A percentile compares a stretch with the other conserved stretches of the same genome.
phyloP scores from a whole-genome alignment of 768 basidiomycete species.

The Dentipellis sp. region DNA sequence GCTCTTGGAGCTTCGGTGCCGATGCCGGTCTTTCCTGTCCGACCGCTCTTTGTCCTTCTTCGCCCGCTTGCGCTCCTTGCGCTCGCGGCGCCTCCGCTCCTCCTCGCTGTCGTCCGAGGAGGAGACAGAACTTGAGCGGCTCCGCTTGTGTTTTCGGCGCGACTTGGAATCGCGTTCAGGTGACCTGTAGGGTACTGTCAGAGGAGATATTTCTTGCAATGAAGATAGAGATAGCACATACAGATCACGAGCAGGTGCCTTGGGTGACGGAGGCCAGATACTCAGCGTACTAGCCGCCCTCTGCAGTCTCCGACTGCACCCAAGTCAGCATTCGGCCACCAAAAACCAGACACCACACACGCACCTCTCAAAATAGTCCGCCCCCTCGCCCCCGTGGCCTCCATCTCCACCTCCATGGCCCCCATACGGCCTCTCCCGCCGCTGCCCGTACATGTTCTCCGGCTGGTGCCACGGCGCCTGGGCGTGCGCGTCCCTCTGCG shows the following conservation, averaged over 20 bases:
- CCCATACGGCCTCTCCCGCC: slow-evolving; percentile 19
- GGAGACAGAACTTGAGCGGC: slow-evolving; percentile 34
- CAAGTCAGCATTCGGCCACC: neutral
- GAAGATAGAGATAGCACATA: slow-evolving; percentile 25
- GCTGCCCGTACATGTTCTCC: slow-evolving; percentile 49
- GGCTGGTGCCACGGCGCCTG: slow-evolving; percentile 36
- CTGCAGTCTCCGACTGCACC: slow-evolving; percentile 59
- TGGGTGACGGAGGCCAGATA: slow-evolving; percentile 83
- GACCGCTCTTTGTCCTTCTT: slow-evolving; percentile 39
- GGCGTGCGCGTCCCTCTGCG: slow-evolving; percentile 14
- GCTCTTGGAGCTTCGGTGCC: slow-evolving; percentile 5
- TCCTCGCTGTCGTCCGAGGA: slow-evolving; percentile 44
- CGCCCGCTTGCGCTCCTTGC: slow-evolving; percentile 52
- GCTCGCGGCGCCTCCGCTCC: slow-evolving; percentile 44
- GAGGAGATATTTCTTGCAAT: slow-evolving; percentile 1
- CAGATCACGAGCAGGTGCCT: slow-evolving; percentile 48
- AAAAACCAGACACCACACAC: slow-evolving; percentile 15
- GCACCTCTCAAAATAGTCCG: slow-evolving; percentile 65
- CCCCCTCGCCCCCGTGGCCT: slow-evolving; percentile 25
- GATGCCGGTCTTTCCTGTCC: slow-evolving; percentile 30
- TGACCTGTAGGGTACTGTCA: slow-evolving; percentile 32
- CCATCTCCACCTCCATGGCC: slow-evolving; percentile 20
- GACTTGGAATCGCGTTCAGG: slow-evolving; percentile 42
- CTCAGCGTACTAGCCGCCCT: slow-evolving; percentile 45
- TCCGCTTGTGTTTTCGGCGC: slow-evolving; percentile 44